Base-by-base conservation (phyloP, 2,329 filamentous ascomycete genomes). In the Colletotrichum euphorbiae region DNA sequence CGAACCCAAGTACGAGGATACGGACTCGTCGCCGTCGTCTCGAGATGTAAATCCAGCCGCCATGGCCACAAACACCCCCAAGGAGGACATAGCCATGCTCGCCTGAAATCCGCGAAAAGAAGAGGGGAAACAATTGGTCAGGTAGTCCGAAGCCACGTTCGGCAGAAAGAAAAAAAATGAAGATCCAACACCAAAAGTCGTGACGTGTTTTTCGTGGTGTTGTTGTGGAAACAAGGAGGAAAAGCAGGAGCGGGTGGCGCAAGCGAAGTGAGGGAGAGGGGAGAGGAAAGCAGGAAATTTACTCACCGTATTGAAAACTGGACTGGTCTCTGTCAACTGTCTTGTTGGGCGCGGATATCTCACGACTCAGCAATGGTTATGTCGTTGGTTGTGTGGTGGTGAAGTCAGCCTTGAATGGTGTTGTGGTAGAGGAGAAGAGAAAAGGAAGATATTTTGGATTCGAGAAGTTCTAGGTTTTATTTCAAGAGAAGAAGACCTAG, bases 41-140 rank as follows among this genome's bases (percentile, higher is more conserved):
- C 28, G 28, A 28, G 48, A 52, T n/a, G 24, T 28, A 19, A 31
- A 33, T 11, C 31, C 51, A 21, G 51, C 31, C 33, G 33, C 33
- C 33, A 31, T 31, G 12, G 51, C 33, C 51, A 38, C 21, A 31
- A 55, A 55, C 51, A 55, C 31, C 9, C 31, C 51, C 17, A 55
- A 36, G 19, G 40, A 28, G 6, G 28, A 28, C 6, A 28, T 42
- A 15, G 56, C 19, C 21, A 45, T 43, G 28, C 31, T 2, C 33
- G n/a, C 33, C 17, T n/a, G 33, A 17, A 36, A 38, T 38, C 13
- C 48, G n/a, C 48, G n/a, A 28, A 36, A 2, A 36, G 33, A 19
- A 11, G 28, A 38, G 8, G 9, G 2, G 9, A 13, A 28, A 7
- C 28, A 28, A 28, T 28, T 28, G 28, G 6, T 11, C 11, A 38